phyloP scores from a whole-genome alignment of 2,329 filamentous ascomycete genomes.

The Hansfordia pulvinata region DNA sequence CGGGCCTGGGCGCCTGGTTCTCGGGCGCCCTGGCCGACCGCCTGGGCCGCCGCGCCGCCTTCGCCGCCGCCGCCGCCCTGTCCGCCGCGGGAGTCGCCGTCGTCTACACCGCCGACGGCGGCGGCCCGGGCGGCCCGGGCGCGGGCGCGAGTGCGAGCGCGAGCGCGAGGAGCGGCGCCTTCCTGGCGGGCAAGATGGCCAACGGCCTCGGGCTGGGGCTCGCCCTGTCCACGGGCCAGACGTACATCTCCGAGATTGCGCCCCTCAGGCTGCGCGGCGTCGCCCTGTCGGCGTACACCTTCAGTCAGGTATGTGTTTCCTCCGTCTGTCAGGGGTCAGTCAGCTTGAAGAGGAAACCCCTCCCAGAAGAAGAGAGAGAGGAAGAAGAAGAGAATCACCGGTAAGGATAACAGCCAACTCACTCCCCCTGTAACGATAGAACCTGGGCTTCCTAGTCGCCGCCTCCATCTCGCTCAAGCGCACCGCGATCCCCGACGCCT shows the following conservation, averaged over 20 bases:
- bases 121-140: too few relatives aligned
- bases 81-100: conserved; percentile 7
- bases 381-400: too few relatives aligned
- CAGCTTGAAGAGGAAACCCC: too few relatives aligned
- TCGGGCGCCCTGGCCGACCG: conserved; percentile 8
- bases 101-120: conserved; percentile 6
- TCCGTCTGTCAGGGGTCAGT: not conserved
- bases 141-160: too few relatives aligned
- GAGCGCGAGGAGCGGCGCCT: conserved; percentile 1
- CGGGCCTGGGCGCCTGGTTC: conserved; percentile 7
- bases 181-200: conserved; percentile 10
- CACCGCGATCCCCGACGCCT: conserved; percentile 6
- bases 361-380: too few relatives aligned
- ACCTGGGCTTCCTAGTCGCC: conserved; percentile 3
- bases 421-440: not conserved
- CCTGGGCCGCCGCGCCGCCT: conserved; percentile 7
- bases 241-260: conserved; percentile 6
- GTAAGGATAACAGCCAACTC: not conserved
- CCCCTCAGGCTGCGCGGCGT: conserved; percentile 6
- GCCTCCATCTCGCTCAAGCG: conserved; percentile 6
- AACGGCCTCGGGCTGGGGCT: conserved; percentile 8
- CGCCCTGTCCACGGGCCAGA: conserved; percentile 7
- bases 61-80: conserved; percentile 5
- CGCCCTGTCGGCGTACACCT: conserved; percentile 5
- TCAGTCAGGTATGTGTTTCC: conserved; percentile 1